phyloP scores from a whole-genome alignment of 768 basidiomycete species.

The Udeniomyces megalosporus region DNA sequence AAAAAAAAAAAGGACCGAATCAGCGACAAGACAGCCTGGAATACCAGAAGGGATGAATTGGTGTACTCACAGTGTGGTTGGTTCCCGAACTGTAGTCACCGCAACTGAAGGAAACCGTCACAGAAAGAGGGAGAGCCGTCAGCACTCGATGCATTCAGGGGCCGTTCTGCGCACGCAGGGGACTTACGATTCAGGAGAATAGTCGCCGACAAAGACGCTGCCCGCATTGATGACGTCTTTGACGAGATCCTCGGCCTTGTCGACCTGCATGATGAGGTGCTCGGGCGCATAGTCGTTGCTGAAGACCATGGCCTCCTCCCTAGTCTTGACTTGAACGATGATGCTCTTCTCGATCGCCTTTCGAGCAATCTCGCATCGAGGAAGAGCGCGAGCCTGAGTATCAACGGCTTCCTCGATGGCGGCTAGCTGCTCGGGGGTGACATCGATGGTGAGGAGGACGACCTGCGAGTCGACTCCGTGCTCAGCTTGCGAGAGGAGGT shows the following conservation, averaged over 20 bases:
- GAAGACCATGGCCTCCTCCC: slow-evolving; percentile 67
- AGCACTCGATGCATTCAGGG: too few species aligned
- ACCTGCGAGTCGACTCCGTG: slow-evolving; percentile 98
- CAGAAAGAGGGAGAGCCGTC: not conserved
- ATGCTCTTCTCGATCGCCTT: slow-evolving; percentile 79
- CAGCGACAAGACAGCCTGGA: too few species aligned
- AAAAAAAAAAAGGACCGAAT: not conserved
- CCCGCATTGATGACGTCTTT: slow-evolving; percentile 72
- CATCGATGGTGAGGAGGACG: slow-evolving; percentile 66
- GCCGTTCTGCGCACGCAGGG: not conserved
- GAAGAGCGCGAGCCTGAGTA: slow-evolving; percentile 63
- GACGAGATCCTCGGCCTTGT: slow-evolving; percentile 50
- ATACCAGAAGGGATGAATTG: not conserved
- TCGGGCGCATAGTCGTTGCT: slow-evolving; percentile 98
- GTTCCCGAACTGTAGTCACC: slow-evolving; percentile 98
- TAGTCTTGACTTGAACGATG: slow-evolving; percentile 53
- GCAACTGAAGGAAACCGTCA: slow-evolving; percentile 42
- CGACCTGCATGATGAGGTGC: slow-evolving; percentile 82
- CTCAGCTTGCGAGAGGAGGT: slow-evolving; percentile 92
- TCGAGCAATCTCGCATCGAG: slow-evolving; percentile 76
- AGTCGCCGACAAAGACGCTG: slow-evolving; percentile 88
- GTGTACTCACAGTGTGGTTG: slow-evolving; percentile 62
- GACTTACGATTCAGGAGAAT: slow-evolving; percentile 76
- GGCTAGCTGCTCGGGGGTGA: slow-evolving; percentile 46
- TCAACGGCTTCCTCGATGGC: slow-evolving; percentile 74